These are phyloP conservation scores for Jaenimonas drosophilae DNA, from an alignment of 208 protist genomes.

Conservation along the genomic window DNA sequence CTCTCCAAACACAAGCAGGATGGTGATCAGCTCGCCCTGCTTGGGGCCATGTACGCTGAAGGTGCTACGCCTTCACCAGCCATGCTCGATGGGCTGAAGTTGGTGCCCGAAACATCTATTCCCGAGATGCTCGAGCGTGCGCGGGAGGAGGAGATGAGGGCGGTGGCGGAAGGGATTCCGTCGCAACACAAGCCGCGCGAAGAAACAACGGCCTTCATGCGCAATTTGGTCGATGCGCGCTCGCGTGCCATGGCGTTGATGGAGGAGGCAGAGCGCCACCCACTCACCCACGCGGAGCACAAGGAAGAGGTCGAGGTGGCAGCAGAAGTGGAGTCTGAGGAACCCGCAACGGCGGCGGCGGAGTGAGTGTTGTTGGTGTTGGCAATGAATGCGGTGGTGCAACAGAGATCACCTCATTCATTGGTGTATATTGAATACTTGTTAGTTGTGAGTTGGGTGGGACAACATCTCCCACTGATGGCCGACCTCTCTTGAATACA, in stretches of 20 bases:
- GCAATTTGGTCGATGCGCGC: not conserved
- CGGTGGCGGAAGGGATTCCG: conserved; percentile 1
- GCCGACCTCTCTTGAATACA: too few species aligned
- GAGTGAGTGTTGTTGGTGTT: too few species aligned
- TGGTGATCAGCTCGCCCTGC: conserved; percentile 9
- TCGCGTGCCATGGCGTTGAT: conserved; percentile 5
- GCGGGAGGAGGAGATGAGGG: conserved; percentile 21
- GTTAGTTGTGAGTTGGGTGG: too few species aligned
- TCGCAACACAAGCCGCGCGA: not conserved
- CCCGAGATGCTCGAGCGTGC: conserved; percentile 28
- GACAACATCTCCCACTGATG: too few species aligned
- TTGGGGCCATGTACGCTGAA: conserved; percentile 4
- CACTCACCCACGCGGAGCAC: too few species aligned
- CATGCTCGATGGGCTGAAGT: conserved; percentile 10
- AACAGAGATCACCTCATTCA: too few species aligned
- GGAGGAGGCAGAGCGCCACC: not conserved
- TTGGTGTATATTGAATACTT: too few species aligned
- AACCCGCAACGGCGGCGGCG: too few species aligned
- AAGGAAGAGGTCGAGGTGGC: too few species aligned
- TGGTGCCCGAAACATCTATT: conserved; percentile 21
- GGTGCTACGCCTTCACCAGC: too few species aligned
- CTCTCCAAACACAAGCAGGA: conserved; percentile 6
- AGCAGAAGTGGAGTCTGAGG: too few species aligned
- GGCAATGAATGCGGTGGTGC: too few species aligned
- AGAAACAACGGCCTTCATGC: not conserved